Evolutionary conservation across 1,284 basidiomycete genomes (phyloP), one percentile per base, ranked within the genome.

Genomic region (Rhodofomes roseus): DNA sequence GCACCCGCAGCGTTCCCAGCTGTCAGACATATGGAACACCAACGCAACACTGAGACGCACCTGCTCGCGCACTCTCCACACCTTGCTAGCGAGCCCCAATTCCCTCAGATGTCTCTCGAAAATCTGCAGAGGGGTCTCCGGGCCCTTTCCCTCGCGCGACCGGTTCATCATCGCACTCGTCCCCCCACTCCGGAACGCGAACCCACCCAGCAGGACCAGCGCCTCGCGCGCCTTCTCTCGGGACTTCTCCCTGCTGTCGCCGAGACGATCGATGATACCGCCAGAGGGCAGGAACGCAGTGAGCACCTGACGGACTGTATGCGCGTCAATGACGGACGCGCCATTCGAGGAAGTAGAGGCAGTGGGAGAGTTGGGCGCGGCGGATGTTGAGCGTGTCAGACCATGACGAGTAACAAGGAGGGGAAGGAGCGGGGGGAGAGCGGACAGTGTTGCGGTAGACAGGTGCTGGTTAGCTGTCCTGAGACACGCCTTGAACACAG

Each of bases 11-110:
- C 48, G 51, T 12, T 14, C 29, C 25, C 25, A 7, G 23, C 41
- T 18, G 40, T 31, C 39, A 54, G 36, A 41, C n/a, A 27, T n/a
- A 48, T 18, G 29, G 25, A 23, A 22, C 40, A 31, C 23, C 20
- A 25, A 52, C 29, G 36, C 9, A 22, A 31, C 31, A 52, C 9
- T 22, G 34, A 22, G 50, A 73, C 84, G 68, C 68, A 90, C 87
- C 79, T 96, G 93, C 70, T 92, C 90, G 57, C 93, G 79, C 57
- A 95, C 88, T 75, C 85, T 86, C 85, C 85, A 92, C 27, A 85
- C 87, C 78, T 89, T 93, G 70, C 85, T 96, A 63, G 76, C 80
- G 60, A 89, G 76, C n/a, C 82, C 89, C n/a, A 71, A 76, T 64
- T 95, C 93, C 63, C 84, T 84, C 60, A 95, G 62, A 63, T 82